Evolutionary conservation across 2,329 filamentous ascomycete species (phyloP).

Genomic region (Aspergillus sp.): DNA sequence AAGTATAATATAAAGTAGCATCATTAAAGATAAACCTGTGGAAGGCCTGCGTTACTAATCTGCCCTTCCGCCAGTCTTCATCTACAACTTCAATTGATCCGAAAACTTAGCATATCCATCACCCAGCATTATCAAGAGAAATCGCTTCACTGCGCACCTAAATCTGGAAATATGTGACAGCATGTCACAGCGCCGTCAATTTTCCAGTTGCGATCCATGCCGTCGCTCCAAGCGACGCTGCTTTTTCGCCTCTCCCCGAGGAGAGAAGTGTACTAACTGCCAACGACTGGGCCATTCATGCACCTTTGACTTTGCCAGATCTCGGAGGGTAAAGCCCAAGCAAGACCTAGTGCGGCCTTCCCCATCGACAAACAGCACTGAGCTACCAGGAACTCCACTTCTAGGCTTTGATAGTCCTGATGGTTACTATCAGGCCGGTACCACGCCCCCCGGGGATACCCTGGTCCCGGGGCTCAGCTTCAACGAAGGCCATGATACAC

Average conservation of each 20-base stretch:
- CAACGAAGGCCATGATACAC: not conserved
- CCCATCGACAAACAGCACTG: not conserved
- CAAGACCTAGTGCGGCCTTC: not conserved
- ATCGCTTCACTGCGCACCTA: too few species aligned
- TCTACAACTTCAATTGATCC: too few species aligned
- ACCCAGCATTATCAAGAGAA: too few species aligned
- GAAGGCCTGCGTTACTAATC: too few species aligned
- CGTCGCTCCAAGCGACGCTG: conserved; percentile 30
- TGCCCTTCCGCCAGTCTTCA: too few species aligned
- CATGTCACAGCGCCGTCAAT: conserved; percentile 21
- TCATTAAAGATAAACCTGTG: too few species aligned
- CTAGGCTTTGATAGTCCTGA: not conserved
- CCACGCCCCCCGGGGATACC: not conserved
- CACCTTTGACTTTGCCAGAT: conserved; percentile 24
- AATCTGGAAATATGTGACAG: too few species aligned
- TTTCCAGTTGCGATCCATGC: conserved; percentile 29
- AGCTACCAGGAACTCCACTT: not conserved
- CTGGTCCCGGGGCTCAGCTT: not conserved
- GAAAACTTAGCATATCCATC: too few species aligned
- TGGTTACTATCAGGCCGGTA: not conserved
- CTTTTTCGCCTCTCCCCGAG: conserved; percentile 9
- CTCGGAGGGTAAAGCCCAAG: not conserved
- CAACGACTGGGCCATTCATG: conserved; percentile 21
- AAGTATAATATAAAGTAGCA: too few species aligned
- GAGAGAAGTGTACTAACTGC: conserved; percentile 20